Evolutionary conservation across 768 basidiomycete genomes (phyloP).

Genomic region (Boletus vinaceobasis): DNA sequence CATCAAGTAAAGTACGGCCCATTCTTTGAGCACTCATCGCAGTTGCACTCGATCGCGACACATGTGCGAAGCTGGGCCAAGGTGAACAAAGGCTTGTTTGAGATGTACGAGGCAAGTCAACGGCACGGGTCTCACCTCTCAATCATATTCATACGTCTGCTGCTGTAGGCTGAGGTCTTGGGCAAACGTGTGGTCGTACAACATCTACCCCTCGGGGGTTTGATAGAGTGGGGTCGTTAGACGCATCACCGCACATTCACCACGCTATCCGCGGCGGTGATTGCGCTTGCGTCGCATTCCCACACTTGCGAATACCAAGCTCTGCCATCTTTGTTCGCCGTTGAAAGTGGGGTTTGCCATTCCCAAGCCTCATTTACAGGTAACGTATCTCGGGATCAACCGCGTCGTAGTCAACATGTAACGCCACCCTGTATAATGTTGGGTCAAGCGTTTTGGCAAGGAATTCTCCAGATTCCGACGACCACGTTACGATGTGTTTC

Average conservation of each 20-base stretch:
- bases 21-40: slow-evolving; percentile 90
- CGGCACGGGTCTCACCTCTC: neutral
- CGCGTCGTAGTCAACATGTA: neutral
- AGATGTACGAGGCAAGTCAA: slow-evolving; percentile 85
- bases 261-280: slow-evolving; percentile 19
- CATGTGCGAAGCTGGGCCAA: slow-evolving; percentile 92
- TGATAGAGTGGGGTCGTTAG: slow-evolving; percentile 61
- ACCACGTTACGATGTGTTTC: neutral
- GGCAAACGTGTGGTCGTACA: slow-evolving; percentile 96
- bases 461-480: neutral
- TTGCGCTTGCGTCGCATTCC: slow-evolving; percentile 6
- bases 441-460: neutral
- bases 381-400: slow-evolving; percentile 1
- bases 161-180: slow-evolving; percentile 75
- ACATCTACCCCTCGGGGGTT: slow-evolving; percentile 82
- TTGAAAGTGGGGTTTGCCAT: slow-evolving; percentile 1
- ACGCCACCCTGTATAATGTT: neutral
- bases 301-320: slow-evolving; percentile 13
- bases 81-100: slow-evolving; percentile 84
- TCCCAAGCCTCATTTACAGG: slow-evolving; percentile 8
- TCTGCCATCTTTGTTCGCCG: neutral
- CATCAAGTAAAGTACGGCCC: slow-evolving; percentile 80
- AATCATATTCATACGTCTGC: slow-evolving; percentile 5
- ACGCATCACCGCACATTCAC: neutral
- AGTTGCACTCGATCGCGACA: slow-evolving; percentile 80